Conservation (phyloP, 1,284 basidiomycete genomes). For the Ganoderma multipileum region DNA sequence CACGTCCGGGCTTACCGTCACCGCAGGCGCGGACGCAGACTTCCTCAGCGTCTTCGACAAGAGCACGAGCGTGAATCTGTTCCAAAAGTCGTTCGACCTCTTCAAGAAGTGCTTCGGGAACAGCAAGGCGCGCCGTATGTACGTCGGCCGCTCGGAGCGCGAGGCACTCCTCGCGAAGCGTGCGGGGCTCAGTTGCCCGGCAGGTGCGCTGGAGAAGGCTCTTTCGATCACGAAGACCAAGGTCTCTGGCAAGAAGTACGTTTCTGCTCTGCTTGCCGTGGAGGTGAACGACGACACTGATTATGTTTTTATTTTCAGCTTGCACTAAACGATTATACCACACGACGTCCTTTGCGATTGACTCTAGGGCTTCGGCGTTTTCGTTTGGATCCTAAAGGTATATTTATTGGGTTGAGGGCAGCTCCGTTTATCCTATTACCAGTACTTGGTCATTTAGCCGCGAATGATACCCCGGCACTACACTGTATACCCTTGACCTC, state of each 20-base stretch:
- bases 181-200: constrained; percentile 19
- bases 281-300: background rate
- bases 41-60: constrained; percentile 40
- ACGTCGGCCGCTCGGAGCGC: constrained; percentile 23
- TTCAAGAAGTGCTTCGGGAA: constrained; percentile 39
- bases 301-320: background rate
- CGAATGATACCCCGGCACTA: constrained; percentile 25
- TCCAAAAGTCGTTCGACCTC: constrained; percentile 38
- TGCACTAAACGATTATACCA: constrained; percentile 16
- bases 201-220: constrained; percentile 10
- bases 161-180: constrained; percentile 20
- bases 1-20: constrained; percentile 34
- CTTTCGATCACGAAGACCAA: constrained; percentile 20
- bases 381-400: constrained; percentile 19
- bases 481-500: background rate
- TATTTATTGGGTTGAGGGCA: constrained; percentile 28
- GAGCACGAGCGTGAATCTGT: constrained; percentile 34
- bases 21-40: constrained; percentile 36
- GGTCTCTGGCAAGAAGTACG: constrained; percentile 24
- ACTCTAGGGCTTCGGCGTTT: constrained; percentile 23
- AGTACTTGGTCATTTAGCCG: constrained; percentile 19
- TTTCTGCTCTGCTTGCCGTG: background rate
- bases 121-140: constrained; percentile 24
- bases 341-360: constrained; percentile 15
- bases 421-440: constrained; percentile 17